Evolutionary conservation across 495 filamentous ascomycete genomes (phyloP), one percentile per base, ranked within the genome.

Genomic region (Cryomyces minteri): DNA sequence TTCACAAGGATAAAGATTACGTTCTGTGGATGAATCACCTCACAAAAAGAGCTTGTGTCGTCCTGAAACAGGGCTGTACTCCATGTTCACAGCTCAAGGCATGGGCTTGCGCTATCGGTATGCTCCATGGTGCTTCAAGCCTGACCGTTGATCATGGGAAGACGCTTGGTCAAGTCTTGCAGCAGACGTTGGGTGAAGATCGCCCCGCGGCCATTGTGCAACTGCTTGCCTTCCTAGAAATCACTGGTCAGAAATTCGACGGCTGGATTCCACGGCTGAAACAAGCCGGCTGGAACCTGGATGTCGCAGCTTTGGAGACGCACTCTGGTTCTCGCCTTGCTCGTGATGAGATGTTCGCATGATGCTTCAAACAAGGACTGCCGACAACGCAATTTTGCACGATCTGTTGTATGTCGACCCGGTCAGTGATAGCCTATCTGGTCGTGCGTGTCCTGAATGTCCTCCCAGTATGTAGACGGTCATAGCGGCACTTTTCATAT

Each of bases 101-200:
- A 6, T 94, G 82, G 84, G 67, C 70, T 40, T 78, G 88, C 51
- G 84, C 79, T 5, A 67, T 88, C 5, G 62, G 77, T 34, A 63
- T 74, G 32, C 74, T 74, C 10, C 51, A 58, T 34, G 43, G 57
- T 4, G 40, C 58, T 44, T 38, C 40, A 40, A 25, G 18, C 18
- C 3, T 38, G 12, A 9, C 3, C 34, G 34, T 38, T 14, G 36
- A 60, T 39, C 28, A 64, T 14, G 43, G 54, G 43, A 43, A 46
- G 34, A 58, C 62, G 37, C 43, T 77, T 38, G 9, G 9, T 1
- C 9, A 38, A 9, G 18, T 25, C 18, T 25, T 25, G 18, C 18
- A 25, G 18, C 18, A 25, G 18, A 25, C 18, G 18, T 25, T 25
- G 18, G 9, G 3, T 10, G 34, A 38, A 14, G 12, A 14, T 9